Evolutionary conservation across 495 filamentous ascomycete species (phyloP), one percentile per base, ranked within the genome.

Genomic region (Lichina pygmaea): DNA sequence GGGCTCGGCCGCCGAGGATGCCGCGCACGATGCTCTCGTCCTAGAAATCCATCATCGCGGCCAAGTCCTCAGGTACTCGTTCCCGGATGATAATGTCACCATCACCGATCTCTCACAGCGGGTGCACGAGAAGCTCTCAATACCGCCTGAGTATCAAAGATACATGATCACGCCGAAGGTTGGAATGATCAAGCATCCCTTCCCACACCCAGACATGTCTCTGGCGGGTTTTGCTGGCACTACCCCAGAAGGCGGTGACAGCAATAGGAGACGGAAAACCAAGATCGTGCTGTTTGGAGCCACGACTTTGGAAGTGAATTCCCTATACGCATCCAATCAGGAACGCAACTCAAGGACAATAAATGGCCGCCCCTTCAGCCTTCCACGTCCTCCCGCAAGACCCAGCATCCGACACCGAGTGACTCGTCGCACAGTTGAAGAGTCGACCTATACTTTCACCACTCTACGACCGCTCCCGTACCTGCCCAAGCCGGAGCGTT

Each of bases 361-460:
- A 24, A 24, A 24, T 4, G 24, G 24, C 24, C 24, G 24, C 24
- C 24, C 4, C 24, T 24, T 4, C 24, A 24, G 1, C n/a, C n/a
- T n/a, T n/a, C n/a, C n/a, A n/a, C n/a, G n/a, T 24, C 36, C 36
- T 11, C 53, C 53, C 13, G 36, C 36, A 42, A 57, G 42, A 55
- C 49, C 37, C 56, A 51, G 47, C 55, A 66, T 50, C 57, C 54
- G 54, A 60, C 36, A 11, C 3, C 24, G 24, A 24, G 24, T 24
- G 24, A 24, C 24, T 24, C 24, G 24, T 24, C 24, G 24, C 24
- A 24, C 24, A 24, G 2, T 39, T 15, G 48, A 65, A 56, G 64
- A 66, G 37, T 55, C 58, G 40, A 65, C 61, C 49, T 91, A 92
- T 66, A 91, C 78, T 8, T 97, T 97, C 68, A 68, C 72, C 53